Percentiles rank a stretch among this genome's conserved stretches.
Evolutionary conservation across 176 grass and related monocot species (phyloP).

Genomic region (Paspalum notatum): DNA sequence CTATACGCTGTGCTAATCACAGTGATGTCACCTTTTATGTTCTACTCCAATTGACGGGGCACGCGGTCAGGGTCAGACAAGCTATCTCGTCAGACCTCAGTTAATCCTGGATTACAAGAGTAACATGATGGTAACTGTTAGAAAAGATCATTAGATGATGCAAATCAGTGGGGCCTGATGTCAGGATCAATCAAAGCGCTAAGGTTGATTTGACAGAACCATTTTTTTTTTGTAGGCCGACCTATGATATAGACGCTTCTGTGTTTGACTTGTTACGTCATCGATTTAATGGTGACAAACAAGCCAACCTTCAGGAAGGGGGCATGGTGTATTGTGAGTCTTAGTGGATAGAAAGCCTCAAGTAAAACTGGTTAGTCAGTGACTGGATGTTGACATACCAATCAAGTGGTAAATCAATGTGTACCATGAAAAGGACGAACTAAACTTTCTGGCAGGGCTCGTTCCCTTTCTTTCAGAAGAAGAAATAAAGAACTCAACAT

Average conservation of each 20-base stretch:
- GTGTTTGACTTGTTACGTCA: constrained; percentile 3
- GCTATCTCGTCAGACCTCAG: constrained; percentile 26
- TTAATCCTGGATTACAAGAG: constrained; percentile 49
- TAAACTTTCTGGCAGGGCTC: background rate
- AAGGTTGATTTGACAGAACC: background rate
- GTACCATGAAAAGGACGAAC: constrained; percentile 28
- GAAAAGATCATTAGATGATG: constrained; percentile 13
- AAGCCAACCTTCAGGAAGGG: constrained; percentile 3
- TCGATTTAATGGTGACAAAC: constrained; percentile 7
- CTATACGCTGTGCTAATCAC: constrained; percentile 40
- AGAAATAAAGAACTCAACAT: background rate
- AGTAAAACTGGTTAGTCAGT: background rate
- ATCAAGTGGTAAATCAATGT: background rate
- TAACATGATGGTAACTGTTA: constrained; percentile 14
- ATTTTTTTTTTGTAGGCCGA: background rate
- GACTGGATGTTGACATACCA: constrained; percentile 16
- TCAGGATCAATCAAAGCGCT: constrained; percentile 18
- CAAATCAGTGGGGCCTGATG: background rate
- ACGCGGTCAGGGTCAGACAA: constrained; percentile 41
- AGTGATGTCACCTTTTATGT: constrained; percentile 35
- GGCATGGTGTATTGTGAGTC: background rate
- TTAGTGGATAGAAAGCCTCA: constrained; percentile 36
- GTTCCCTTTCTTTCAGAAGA: background rate
- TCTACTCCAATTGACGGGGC: constrained; percentile 43
- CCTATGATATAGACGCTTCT: background rate